Evolutionary conservation across 495 filamentous ascomycete genomes (phyloP).

Genomic region (Aspergillus asperescens): DNA sequence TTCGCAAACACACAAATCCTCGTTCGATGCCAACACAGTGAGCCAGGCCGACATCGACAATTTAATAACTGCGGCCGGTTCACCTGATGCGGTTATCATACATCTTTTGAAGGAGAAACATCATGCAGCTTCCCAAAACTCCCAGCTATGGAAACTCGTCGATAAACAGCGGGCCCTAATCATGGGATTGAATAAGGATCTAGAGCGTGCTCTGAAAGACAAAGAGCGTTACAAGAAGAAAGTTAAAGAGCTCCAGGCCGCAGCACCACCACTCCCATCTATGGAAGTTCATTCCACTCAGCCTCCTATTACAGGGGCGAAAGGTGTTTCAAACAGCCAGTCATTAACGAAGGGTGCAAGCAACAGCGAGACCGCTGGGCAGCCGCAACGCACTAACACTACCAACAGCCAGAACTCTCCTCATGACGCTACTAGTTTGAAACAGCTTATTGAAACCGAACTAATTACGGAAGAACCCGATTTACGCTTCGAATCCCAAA

Average conservation of each 20-base stretch:
- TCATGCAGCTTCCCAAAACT: constrained; percentile 78
- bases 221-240: constrained; percentile 93
- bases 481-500: constrained; percentile 4
- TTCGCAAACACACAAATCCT: constrained; percentile 57
- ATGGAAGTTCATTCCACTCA: constrained; percentile 16
- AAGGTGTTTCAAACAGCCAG: not conserved
- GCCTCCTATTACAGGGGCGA: not conserved
- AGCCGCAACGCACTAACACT: not conserved
- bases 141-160: constrained; percentile 89
- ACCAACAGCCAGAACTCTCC: constrained; percentile 3
- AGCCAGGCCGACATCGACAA: constrained; percentile 61
- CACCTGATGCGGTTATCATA: constrained; percentile 81
- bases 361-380: not conserved
- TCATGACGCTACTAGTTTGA: constrained; percentile 1
- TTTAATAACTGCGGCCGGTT: constrained; percentile 77
- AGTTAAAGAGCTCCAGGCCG: constrained; percentile 65
- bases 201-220: constrained; percentile 86
- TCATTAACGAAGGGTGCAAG: not conserved
- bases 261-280: constrained; percentile 45
- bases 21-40: constrained; percentile 50
- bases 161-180: constrained; percentile 96
- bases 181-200: constrained; percentile 86
- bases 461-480: constrained; percentile 2
- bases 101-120: constrained; percentile 89
- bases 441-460: constrained; percentile 1